phyloP scores from a whole-genome alignment of 164 flowering plant species.

The Macadamia tetraphylla region DNA sequence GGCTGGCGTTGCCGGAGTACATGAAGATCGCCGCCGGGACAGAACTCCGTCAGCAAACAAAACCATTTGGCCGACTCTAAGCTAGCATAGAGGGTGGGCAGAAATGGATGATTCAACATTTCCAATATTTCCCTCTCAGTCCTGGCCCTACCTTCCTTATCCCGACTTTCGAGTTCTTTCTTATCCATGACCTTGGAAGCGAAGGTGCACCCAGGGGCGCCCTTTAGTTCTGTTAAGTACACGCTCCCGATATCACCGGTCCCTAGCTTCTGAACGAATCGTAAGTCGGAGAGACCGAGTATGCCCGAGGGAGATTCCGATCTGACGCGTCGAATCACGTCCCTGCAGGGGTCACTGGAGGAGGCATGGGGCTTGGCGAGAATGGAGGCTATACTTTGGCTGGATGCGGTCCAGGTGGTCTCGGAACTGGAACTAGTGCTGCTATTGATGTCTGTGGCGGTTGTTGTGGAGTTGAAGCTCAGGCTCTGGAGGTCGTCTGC shows the following conservation, averaged over 20 bases:
- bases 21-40: slow-evolving; percentile 85
- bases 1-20: slow-evolving; percentile 70
- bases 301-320: slow-evolving; percentile 16
- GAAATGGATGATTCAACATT: slow-evolving; percentile 64
- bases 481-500: slow-evolving; percentile 61
- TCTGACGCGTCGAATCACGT: slow-evolving; percentile 27
- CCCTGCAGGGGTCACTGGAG: slow-evolving; percentile 31
- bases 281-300: slow-evolving; percentile 44
- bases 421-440: slow-evolving; percentile 61
- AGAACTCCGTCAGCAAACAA: slow-evolving; percentile 72
- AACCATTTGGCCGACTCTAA: slow-evolving; percentile 49
- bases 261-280: slow-evolving; percentile 61
- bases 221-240: slow-evolving; percentile 51
- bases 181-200: slow-evolving; percentile 81
- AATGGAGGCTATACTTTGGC: slow-evolving; percentile 22
- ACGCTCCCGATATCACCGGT: slow-evolving; percentile 85
- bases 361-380: slow-evolving; percentile 22
- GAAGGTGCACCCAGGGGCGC: slow-evolving; percentile 27
- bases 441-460: slow-evolving; percentile 36
- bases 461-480: slow-evolving; percentile 66
- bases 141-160: slow-evolving; percentile 54
- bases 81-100: slow-evolving; percentile 62
- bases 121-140: slow-evolving; percentile 63
- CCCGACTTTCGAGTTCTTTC: slow-evolving; percentile 44
- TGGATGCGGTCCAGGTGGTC: slow-evolving; percentile 32